Conservation (phyloP, 2,329 filamentous ascomycete genomes). For the Sarocladium brachiariae region DNA sequence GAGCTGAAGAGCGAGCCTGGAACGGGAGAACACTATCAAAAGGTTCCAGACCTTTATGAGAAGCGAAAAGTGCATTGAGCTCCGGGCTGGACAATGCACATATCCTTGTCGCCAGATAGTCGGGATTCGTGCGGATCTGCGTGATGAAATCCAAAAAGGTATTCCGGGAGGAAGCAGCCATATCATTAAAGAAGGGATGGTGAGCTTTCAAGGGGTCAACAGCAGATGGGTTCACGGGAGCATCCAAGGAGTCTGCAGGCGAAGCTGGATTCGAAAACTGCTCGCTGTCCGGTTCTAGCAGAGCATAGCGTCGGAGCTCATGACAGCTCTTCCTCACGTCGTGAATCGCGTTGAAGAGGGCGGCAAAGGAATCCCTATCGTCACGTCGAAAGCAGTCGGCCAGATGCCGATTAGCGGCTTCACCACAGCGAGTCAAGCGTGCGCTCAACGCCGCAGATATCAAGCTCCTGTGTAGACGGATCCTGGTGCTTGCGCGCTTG, state of each 20-base stretch:
- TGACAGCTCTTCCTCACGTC: conserved; percentile 74
- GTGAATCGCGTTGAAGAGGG: conserved; percentile 69
- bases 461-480: conserved; percentile 66
- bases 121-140: conserved; percentile 76
- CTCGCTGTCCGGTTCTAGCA: conserved; percentile 67
- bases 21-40: conserved; percentile 77
- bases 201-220: conserved; percentile 31
- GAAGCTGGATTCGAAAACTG: conserved; percentile 39
- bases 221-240: conserved; percentile 30
- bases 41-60: conserved; percentile 71
- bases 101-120: conserved; percentile 80
- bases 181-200: conserved; percentile 59
- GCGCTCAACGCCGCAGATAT: conserved; percentile 69
- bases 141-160: conserved; percentile 73
- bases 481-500: conserved; percentile 65
- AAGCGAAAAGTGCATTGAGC: conserved; percentile 68
- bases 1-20: conserved; percentile 45
- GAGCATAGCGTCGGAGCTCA: conserved; percentile 61
- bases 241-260: conserved; percentile 40
- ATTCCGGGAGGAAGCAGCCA: conserved; percentile 68
- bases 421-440: conserved; percentile 66
- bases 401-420: conserved; percentile 67
- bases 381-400: conserved; percentile 73
- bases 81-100: conserved; percentile 69
- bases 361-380: conserved; percentile 70